Percentiles rank a stretch among this genome's conserved stretches.
Conservation (phyloP, 371 early-diverging fungal genomes). For the Parasitella parasitica region DNA sequence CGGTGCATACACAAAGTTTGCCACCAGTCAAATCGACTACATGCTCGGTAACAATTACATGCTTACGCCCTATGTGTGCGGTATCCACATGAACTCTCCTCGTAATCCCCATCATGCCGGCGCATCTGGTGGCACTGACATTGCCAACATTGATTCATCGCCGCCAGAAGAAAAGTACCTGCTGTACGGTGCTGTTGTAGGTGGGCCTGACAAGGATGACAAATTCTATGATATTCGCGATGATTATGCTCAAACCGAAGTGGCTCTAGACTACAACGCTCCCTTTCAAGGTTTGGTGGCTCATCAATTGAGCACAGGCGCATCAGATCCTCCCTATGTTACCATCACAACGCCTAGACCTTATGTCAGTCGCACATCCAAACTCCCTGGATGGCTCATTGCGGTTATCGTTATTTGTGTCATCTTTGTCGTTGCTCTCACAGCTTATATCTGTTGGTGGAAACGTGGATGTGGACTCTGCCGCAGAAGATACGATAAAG, state of each 20-base stretch:
- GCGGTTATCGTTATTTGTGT: conserved; percentile 50
- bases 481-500: neutral
- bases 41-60: conserved; percentile 60
- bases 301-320: conserved; percentile 50
- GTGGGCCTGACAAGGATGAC: conserved; percentile 61
- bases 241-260: conserved; percentile 54
- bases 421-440: conserved; percentile 15
- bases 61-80: conserved; percentile 62
- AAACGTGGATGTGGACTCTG: conserved; percentile 20
- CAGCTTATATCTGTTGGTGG: conserved; percentile 17
- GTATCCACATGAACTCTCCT: conserved; percentile 62
- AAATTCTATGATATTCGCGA: conserved; percentile 52
- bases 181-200: conserved; percentile 63
- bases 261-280: conserved; percentile 68
- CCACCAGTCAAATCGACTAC: conserved; percentile 51
- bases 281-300: conserved; percentile 63
- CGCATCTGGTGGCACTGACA: conserved; percentile 57
- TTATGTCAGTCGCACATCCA: conserved; percentile 2
- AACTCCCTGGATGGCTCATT: conserved; percentile 42
- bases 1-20: conserved; percentile 45
- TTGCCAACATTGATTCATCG: conserved; percentile 42
- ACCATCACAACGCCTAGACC: conserved; percentile 44
- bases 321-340: conserved; percentile 56
- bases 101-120: conserved; percentile 66
- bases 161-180: conserved; percentile 37